Conservation (phyloP, 2,329 filamentous ascomycete genomes). For the Clonostachys solani region DNA sequence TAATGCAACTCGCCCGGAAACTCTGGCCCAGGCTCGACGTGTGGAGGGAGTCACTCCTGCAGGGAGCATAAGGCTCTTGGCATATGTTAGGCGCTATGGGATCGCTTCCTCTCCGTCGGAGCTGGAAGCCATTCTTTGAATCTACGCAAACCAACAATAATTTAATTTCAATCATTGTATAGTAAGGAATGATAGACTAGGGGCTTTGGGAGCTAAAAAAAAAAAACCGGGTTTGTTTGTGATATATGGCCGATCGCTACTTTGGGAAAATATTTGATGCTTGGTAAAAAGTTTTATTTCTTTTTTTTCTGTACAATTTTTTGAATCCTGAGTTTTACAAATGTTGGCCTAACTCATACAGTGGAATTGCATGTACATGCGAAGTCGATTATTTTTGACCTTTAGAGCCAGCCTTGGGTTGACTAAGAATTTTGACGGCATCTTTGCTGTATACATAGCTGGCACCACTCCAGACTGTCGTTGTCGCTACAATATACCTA, state of each 20-base stretch:
- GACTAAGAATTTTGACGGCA: conserved; percentile 76
- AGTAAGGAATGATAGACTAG: too few relatives aligned
- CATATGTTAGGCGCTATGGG: conserved; percentile 43
- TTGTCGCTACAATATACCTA: conserved; percentile 80
- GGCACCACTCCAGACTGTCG: conserved; percentile 88
- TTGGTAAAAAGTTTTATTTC: too few relatives aligned
- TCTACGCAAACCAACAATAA: neutral
- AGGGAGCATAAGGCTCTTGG: conserved; percentile 56
- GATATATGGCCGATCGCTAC: too few relatives aligned
- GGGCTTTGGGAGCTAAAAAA: too few relatives aligned
- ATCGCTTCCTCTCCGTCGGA: neutral
- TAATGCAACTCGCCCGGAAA: conserved; percentile 70
- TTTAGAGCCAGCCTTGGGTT: conserved; percentile 5
- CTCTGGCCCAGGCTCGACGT: conserved; percentile 79
- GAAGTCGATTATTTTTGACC: neutral
- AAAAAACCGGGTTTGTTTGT: too few relatives aligned
- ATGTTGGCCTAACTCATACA: too few relatives aligned
- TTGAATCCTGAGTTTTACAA: too few relatives aligned
- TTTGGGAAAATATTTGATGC: too few relatives aligned
- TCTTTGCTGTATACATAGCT: conserved; percentile 91
- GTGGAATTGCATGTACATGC: too few relatives aligned
- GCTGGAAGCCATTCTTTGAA: neutral
- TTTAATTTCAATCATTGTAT: neutral
- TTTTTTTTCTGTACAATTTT: too few relatives aligned
- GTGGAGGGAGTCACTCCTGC: conserved; percentile 74